Percentiles rank a stretch among this genome's conserved stretches.
Conservation (phyloP, 2,329 filamentous ascomycete genomes). For the Monosporascus cannonballus region DNA sequence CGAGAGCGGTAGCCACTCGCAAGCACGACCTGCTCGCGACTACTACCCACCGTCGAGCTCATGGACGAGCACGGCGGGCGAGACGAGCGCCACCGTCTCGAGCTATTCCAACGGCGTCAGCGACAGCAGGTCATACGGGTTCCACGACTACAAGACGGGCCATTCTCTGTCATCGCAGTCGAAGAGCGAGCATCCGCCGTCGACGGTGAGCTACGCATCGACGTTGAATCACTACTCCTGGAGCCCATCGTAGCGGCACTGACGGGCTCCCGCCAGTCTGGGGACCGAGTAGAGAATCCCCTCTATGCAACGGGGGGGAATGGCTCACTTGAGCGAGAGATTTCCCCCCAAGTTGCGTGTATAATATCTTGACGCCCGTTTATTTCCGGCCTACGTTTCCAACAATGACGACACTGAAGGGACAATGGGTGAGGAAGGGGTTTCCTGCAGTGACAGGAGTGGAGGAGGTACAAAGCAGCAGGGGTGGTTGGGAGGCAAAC, state of each 20-base stretch:
- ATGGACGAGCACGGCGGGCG: conserved; percentile 47
- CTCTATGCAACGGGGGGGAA: not conserved
- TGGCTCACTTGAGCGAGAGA: not conserved
- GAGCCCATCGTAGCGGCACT: conserved; percentile 37
- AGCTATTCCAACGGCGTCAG: conserved; percentile 33
- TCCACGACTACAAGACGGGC: conserved; percentile 41
- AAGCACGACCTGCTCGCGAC: conserved; percentile 36
- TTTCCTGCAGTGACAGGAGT: not conserved
- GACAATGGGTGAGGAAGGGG: not conserved
- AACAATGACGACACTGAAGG: not conserved
- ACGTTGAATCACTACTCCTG: conserved; percentile 52
- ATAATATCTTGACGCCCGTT: not conserved
- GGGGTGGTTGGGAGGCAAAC: not conserved
- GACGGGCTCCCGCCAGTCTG: no score
- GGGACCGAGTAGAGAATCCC: conserved; percentile 2
- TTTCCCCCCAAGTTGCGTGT: not conserved
- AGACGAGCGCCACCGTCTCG: conserved; percentile 34
- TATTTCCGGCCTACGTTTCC: not conserved
- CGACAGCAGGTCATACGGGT: conserved; percentile 43
- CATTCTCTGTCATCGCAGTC: conserved; percentile 25
- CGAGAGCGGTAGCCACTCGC: conserved; percentile 9
- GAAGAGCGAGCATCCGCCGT: conserved; percentile 29
- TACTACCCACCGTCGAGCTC: conserved; percentile 47
- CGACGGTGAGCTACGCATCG: conserved; percentile 40
- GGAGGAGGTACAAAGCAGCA: no score